Evolutionary conservation across 2,329 filamentous ascomycete genomes (phyloP), one percentile per base, ranked within the genome.

Genomic region (Elsinoe necatrix): DNA sequence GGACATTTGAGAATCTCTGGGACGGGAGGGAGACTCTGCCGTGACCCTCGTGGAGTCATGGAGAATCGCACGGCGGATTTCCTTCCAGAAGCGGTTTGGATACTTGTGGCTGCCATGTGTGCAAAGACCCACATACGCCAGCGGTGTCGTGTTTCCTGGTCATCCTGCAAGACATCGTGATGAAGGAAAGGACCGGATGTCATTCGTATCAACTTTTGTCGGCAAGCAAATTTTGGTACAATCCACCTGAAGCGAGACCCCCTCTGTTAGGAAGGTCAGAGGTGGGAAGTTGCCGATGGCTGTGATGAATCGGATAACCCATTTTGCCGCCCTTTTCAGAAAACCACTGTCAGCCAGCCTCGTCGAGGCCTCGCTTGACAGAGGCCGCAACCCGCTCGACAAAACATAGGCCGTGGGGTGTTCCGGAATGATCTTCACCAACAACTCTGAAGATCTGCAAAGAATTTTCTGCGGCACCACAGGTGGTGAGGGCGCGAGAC

Each of bases 51-150:
- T 20, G 18, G 41, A 43, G 41, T 43, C 41, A 43, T 43, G 41
- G 41, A 23, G 18, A 21, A 43, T 41, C 37, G n/a, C n/a, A 16
- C n/a, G 18, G 41, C 23, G 21, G 9, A 12, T 23, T 43, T 43
- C 48, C 29, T 52, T 52, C 48, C 48, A 52, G 48, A 52, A 52
- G 29, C 31, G 34, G 48, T 52, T 52, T 52, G 31, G 31, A 52
- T 25, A 27, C 48, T 39, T 27, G 48, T 52, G 48, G 48, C 31
- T 37, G 34, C 48, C 48, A 52, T 52, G 48, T 37, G 48, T 25
- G 48, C 7, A 21, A n/a, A 50, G 48, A 39, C 31, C 48, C 48
- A 52, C 48, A 39, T 12, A 11, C 48, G 31, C 20, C 14, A 34
- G 12, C 14, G 11, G 5, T 29, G 21, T 29, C 43, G 27, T 29